A percentile compares a stretch with the other conserved stretches of the same genome.
These are phyloP conservation scores for Raffaelea ambrosiae DNA, from an alignment of 2,329 filamentous ascomycete genomes.

Conservation along the genomic window DNA sequence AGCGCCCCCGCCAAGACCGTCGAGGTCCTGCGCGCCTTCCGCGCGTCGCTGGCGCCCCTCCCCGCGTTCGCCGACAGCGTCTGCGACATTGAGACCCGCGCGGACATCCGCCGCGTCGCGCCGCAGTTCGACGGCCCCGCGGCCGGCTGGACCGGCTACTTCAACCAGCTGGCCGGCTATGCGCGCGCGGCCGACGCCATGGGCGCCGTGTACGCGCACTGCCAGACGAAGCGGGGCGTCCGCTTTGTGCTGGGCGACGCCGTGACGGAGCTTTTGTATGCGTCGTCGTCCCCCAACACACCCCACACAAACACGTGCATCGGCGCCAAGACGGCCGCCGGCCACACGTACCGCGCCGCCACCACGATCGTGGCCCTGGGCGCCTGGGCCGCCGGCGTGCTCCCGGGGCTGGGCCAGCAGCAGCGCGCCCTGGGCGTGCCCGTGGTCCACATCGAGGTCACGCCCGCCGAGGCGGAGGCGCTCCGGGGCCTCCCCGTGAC, in stretches of 20 bases:
- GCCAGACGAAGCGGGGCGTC: slow-evolving; percentile 20
- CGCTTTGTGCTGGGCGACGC: slow-evolving; percentile 29
- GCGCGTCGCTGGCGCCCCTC: slow-evolving; percentile 28
- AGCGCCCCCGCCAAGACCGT: slow-evolving; percentile 38
- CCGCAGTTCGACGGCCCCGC: slow-evolving; percentile 42
- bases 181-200: slow-evolving; percentile 46
- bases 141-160: slow-evolving; percentile 47
- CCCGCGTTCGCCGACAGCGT: slow-evolving; percentile 22
- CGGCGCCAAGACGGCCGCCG: slow-evolving; percentile 18
- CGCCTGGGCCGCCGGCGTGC: slow-evolving; percentile 22
- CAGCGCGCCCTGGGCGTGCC: slow-evolving; percentile 49
- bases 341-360: slow-evolving; percentile 20
- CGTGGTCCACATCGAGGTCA: slow-evolving; percentile 51
- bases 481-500: slow-evolving; percentile 51
- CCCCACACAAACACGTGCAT: slow-evolving; percentile 10
- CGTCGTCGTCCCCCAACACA: too few relatives aligned
- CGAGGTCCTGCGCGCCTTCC: slow-evolving; percentile 33
- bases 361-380: slow-evolving; percentile 36
- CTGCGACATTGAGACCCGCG: slow-evolving; percentile 18
- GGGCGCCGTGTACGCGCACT: slow-evolving; percentile 33
- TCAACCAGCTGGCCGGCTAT: slow-evolving; percentile 48
- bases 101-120: slow-evolving; percentile 33
- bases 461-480: slow-evolving; percentile 39
- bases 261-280: slow-evolving; percentile 19
- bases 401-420: slow-evolving; percentile 38